Base-by-base conservation (phyloP, 2,329 filamentous ascomycete species). In the Trichoderma koningii region DNA sequence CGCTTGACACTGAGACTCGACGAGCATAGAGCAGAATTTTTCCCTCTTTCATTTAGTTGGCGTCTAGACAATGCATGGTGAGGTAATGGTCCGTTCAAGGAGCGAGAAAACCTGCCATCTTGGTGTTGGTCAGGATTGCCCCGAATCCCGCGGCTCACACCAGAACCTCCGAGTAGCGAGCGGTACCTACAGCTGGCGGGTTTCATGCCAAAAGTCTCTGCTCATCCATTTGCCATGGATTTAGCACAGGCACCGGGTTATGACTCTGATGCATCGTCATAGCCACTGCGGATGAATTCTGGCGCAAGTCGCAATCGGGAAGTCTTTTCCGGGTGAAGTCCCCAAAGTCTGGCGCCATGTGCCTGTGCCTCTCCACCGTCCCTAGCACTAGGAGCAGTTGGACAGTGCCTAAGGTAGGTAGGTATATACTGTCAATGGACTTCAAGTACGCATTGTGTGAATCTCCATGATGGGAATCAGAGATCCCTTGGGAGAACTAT, bases 141-240 rank as follows among this genome's bases (percentile, higher is more conserved):
- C 48, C 57, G 48, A 62, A 62, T 62, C 47, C 59, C 48, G 59
- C 48, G 50, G 50, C 50, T 34, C n/a, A 34, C 9, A 30, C 50
- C 28, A 44, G 9, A 14, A 5, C n/a, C 42, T 44, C 7, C 15
- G 6, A n/a, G 42, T 44, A 44, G 42, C n/a, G n/a, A 44, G 42
- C n/a, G n/a, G 42, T 44, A 44, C 15, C 15, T 44, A 9, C 42
- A 44, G 42, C 42, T 7, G 42, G 17, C 10, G 14, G 26, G n/a
- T 7, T 47, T 10, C 3, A 48, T n/a, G 28, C n/a, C 48, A n/a
- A 51, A 28, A 28, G 9, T n/a, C 26, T 9, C 23, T 17, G 23
- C 48, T 30, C 17, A 26, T 26, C 15, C 19, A 50, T 30, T 30
- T 28, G 57, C 21, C 45, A 23, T 17, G 38, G 17, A 14, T 4